Conservation (phyloP, 129 eudicot species). For the Helianthus tuberosus region DNA sequence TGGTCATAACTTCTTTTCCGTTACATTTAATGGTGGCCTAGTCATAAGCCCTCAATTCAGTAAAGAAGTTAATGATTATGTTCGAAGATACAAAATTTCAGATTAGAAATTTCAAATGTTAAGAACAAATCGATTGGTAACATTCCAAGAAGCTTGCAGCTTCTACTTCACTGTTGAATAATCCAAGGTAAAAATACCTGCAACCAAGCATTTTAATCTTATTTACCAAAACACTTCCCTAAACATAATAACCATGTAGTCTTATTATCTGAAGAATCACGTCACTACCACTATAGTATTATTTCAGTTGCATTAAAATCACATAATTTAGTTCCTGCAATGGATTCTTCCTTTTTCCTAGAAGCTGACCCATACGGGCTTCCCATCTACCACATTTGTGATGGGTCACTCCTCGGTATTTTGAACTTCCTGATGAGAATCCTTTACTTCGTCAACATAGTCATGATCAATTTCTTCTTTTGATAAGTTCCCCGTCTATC, state of each 20-base stretch:
- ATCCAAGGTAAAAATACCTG: slow-evolving; percentile 88
- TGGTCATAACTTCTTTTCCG: slow-evolving; percentile 69
- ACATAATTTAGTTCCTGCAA: slow-evolving; percentile 12
- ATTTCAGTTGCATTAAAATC: slow-evolving; percentile 16
- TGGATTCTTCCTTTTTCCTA: slow-evolving; percentile 77
- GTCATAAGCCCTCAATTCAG: slow-evolving; percentile 71
- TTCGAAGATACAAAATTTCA: slow-evolving; percentile 16
- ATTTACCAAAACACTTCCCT: slow-evolving; percentile 44
- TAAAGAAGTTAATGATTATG: slow-evolving; percentile 31
- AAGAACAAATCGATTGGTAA: slow-evolving; percentile 25
- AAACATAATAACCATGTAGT: slow-evolving; percentile 24
- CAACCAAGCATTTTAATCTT: slow-evolving; percentile 63
- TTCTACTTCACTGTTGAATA: slow-evolving; percentile 73
- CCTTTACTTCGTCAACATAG: slow-evolving; percentile 88
- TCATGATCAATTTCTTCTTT: slow-evolving; percentile 83
- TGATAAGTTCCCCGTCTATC: slow-evolving; percentile 63
- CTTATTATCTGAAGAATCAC: slow-evolving; percentile 15
- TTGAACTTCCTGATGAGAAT: slow-evolving; percentile 82
- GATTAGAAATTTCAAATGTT: slow-evolving; percentile 16
- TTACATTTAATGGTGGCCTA: slow-evolving; percentile 66
- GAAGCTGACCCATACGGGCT: slow-evolving; percentile 88
- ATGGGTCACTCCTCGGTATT: slow-evolving; percentile 81
- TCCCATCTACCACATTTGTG: slow-evolving; percentile 97
- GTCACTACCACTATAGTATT: slow-evolving; percentile 6
- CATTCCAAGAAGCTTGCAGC: slow-evolving; percentile 79